These are phyloP conservation scores for Fonsecaea erecta DNA, from an alignment of 2,329 filamentous ascomycete species.

Conservation along the genomic window DNA sequence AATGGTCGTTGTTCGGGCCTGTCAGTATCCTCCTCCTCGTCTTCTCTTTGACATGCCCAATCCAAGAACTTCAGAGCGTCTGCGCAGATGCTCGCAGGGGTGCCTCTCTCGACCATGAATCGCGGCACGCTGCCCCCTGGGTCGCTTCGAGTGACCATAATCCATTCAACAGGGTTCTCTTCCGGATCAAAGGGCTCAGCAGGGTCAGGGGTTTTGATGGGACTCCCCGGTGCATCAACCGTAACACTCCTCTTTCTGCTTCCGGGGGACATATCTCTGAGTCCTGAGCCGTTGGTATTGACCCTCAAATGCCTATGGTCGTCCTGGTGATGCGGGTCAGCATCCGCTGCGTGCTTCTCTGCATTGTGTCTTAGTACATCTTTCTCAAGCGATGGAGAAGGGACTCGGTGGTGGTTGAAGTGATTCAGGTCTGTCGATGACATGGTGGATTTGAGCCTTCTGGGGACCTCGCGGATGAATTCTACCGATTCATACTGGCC, in stretches of 20 bases:
- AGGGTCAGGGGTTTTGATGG: slow-evolving; percentile 11
- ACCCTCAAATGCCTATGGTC: slow-evolving; percentile 25
- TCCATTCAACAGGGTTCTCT: slow-evolving; percentile 77
- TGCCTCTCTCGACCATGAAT: slow-evolving; percentile 90
- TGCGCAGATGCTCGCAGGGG: slow-evolving; percentile 75
- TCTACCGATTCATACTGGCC: slow-evolving; percentile 92
- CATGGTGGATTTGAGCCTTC: slow-evolving; percentile 53
- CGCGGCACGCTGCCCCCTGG: slow-evolving; percentile 85
- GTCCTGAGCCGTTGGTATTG: slow-evolving; percentile 20
- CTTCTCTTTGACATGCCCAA: slow-evolving; percentile 67
- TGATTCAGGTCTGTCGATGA: slow-evolving; percentile 53
- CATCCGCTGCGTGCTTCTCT: slow-evolving; percentile 16
- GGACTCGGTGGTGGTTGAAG: slow-evolving; percentile 35
- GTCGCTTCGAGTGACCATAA: slow-evolving; percentile 89
- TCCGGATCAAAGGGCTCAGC: slow-evolving; percentile 52
- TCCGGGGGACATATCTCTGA: slow-evolving; percentile 26
- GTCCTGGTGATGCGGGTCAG: slow-evolving; percentile 12
- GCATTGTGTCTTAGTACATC: slow-evolving; percentile 54
- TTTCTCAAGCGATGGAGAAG: slow-evolving; percentile 43
- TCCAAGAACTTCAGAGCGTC: slow-evolving; percentile 82
- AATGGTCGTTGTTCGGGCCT: slow-evolving; percentile 17
- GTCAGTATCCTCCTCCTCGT: slow-evolving; percentile 45
- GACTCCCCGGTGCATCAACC: slow-evolving; percentile 23
- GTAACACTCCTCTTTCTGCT: slow-evolving; percentile 32
- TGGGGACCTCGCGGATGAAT: slow-evolving; percentile 80